Evolutionary conservation across 1,284 basidiomycete species (phyloP), one percentile per base, ranked within the genome.

Genomic region (Ceratorhiza oryzae-sativae): DNA sequence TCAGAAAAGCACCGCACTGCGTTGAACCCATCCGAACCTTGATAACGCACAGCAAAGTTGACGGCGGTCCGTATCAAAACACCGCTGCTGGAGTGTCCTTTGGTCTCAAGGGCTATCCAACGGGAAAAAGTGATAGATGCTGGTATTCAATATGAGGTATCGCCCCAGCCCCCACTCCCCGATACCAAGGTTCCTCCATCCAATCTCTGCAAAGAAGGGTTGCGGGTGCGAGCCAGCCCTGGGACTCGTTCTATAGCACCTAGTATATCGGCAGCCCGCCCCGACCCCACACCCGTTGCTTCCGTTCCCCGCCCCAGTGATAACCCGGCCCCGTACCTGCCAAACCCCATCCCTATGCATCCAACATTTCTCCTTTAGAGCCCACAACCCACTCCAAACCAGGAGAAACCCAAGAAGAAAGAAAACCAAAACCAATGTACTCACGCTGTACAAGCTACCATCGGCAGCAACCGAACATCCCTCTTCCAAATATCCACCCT

Each of bases 401-500:
- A 49, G n/a, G n/a, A 49, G 46, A 9, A 3, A 10, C 2, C 20
- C 32, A 36, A 36, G 18, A 59, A 65, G 58, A 23, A 39, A 59
- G n/a, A 59, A 53, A 53, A 23, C 18, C 18, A 27, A 15, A 62
- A 61, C 1, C 9, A 45, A 45, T 13, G 36, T 39, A 84, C 91
- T 76, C 73, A 95, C 94, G 79, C 95, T 95, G 82, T 97, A 97
- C 77, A 98, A 81, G 30, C 91, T 93, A 1, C 95, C 95, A 80
- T 98, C 95, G 1, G 94, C 94, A 62, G 94, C 95, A 39, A 97
- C 94, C 1, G 86, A 83, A 80, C 94, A 97, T 0, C 93, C 94
- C 75, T 93, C 88, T 4, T 97, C 94, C 5, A 97, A 83, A 78
- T 94, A 93, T 0, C 90, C 92, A 88, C 92, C 95, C 85, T 94